Conservation (phyloP, 768 basidiomycete genomes). For the Sarcodon aspratus region DNA sequence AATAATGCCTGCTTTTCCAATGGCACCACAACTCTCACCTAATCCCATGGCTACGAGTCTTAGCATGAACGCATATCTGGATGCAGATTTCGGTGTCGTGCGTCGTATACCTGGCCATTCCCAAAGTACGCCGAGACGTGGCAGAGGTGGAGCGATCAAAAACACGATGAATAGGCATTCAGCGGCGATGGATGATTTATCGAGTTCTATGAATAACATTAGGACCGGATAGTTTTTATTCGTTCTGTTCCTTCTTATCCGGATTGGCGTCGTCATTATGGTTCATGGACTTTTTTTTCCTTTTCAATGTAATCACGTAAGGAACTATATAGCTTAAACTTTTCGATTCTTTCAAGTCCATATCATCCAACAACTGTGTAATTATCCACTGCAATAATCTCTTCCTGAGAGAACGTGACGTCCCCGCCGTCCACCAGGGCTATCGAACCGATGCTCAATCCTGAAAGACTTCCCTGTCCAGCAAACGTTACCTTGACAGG, state of each 20-base stretch:
- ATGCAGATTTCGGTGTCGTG: too few relatives aligned
- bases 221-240: neutral
- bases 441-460: conserved; percentile 53
- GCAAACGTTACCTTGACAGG: conserved; percentile 80
- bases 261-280: neutral
- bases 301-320: neutral
- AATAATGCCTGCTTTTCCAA: neutral
- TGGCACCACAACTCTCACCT: too few relatives aligned
- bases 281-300: neutral
- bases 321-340: neutral
- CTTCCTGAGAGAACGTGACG: conserved; percentile 43
- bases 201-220: neutral
- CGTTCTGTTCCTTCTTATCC: neutral
- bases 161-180: too few relatives aligned
- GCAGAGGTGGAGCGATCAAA: too few relatives aligned
- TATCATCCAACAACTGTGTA: conserved; percentile 26
- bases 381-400: conserved; percentile 34
- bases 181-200: neutral
- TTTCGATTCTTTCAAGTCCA: neutral
- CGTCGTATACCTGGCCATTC: too few relatives aligned
- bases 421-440: conserved; percentile 37
- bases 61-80: too few relatives aligned
- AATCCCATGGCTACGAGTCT: too few relatives aligned
- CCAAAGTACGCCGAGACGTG: too few relatives aligned
- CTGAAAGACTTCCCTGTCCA: conserved; percentile 70